Base-by-base conservation (phyloP, 371 early-diverging fungal species). In the Circinella minor region DNA sequence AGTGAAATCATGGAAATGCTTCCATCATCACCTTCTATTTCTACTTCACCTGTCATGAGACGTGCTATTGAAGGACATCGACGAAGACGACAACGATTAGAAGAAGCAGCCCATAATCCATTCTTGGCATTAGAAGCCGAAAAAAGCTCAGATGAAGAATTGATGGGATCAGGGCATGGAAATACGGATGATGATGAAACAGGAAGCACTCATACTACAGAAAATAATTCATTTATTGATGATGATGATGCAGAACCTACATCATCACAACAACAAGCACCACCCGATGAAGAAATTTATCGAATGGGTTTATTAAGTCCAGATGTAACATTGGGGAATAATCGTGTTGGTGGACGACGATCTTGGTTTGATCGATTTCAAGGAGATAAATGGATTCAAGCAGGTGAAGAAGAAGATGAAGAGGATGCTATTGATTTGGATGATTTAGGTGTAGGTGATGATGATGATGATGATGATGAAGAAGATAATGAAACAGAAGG, bases 61-160 rank as follows among this genome's bases (percentile, higher is more conserved):
- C 63, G 39, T 55, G 39, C 54, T 7, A 66, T 54, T 7, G 20
- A 55, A 10, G 27, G 34, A 8, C 66, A 18, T 43, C 55, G 43
- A 11, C 66, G 51, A 66, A 57, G 55, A 17, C 66, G 66, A 5
- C 65, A 36, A 13, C 36, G 48, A 10, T 11, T 17, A 17, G 17
- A 4, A 17, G 48, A 54, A 34, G 8, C 11, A 3, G 27, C n/a
- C 4, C 7, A 37, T n/a, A 66, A 66, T 17, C 66, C 66, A 6
- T 67, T 61, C 43, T 39, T 67, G 15, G 68, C 46, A 15, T 15
- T 67, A n/a, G 68, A 67, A 49, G 68, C 61, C 20, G 68, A 67
- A 18, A 36, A 54, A 34, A 61, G 61, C 4, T 60, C 61, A 5
- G 68, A 61, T 46, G 68, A 67, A 46, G 68, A 67, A 14, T 14